phyloP scores from a whole-genome alignment of 345 rosid species.

The Citrus australasica region DNA sequence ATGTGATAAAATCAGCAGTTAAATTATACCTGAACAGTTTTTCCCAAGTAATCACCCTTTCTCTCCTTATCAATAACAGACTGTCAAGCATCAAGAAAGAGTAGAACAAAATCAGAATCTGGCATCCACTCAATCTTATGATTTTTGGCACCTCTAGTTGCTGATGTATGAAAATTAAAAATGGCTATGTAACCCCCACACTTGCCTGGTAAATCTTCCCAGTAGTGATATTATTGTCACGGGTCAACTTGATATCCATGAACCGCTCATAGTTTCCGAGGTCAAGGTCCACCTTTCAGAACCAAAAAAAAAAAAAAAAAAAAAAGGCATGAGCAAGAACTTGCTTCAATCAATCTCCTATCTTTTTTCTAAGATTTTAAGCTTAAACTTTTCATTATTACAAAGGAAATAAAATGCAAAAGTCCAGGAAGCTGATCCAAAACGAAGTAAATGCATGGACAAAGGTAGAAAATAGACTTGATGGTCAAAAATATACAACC shows the following conservation, averaged over 20 bases:
- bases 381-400: too few relatives aligned
- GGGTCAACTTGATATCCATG: slow-evolving; percentile 73
- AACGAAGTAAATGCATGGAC: neutral
- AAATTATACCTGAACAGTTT: slow-evolving; percentile 81
- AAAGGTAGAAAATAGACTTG: neutral
- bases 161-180: neutral
- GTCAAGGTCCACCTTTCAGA: slow-evolving; percentile 90
- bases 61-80: slow-evolving; percentile 87
- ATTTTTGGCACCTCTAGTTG: neutral
- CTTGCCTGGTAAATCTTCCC: slow-evolving; percentile 92
- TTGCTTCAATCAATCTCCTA: neutral
- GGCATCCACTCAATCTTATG: neutral
- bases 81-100: slow-evolving; percentile 32
- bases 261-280: slow-evolving; percentile 99
- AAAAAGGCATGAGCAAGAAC: neutral
- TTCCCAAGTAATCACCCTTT: slow-evolving; percentile 93
- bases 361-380: neutral
- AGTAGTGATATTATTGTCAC: slow-evolving; percentile 88
- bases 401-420: neutral
- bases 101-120: neutral
- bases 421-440: neutral
- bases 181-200: neutral
- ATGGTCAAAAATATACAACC: neutral
- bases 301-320: neutral
- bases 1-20: neutral